Evolutionary conservation across 768 basidiomycete species (phyloP).

Genomic region (Chiua virens): DNA sequence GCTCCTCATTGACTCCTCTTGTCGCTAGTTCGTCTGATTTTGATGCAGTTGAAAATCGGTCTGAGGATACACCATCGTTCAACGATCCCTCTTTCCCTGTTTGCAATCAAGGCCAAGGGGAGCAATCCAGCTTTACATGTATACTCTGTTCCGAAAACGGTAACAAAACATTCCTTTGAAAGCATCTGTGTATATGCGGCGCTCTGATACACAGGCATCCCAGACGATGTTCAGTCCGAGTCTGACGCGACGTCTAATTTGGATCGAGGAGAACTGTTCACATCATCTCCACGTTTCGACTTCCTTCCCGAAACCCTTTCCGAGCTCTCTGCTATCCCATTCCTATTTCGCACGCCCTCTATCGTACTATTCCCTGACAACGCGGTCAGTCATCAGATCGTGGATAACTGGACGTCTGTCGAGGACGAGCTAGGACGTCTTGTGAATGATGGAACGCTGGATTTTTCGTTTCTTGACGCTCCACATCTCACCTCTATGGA

Average conservation of each 20-base stretch:
- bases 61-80: not conserved
- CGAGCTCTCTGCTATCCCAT: constrained; percentile 33
- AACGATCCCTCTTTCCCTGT: not conserved
- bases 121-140: constrained; percentile 16
- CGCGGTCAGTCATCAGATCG: not conserved
- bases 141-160: constrained; percentile 22
- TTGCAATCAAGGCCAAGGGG: constrained; percentile 18
- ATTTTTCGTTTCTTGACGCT: constrained; percentile 28
- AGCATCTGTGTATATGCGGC: constrained; percentile 17
- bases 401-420: constrained; percentile 14
- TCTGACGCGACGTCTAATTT: not conserved
- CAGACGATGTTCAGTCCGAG: constrained; percentile 6
- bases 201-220: constrained; percentile 15
- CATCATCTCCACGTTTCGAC: constrained; percentile 8
- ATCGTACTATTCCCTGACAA: not conserved
- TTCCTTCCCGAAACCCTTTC: constrained; percentile 10
- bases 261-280: not conserved
- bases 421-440: constrained; percentile 22
- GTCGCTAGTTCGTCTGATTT: constrained; percentile 5
- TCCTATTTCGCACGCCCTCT: constrained; percentile 26
- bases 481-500: constrained; percentile 16
- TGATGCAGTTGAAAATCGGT: not conserved
- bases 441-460: constrained; percentile 20
- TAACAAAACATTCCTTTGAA: constrained; percentile 10
- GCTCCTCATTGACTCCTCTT: constrained; percentile 11